Conservation (phyloP, 176 grass and related monocot species). For the Dendrocalamus sinicus region DNA sequence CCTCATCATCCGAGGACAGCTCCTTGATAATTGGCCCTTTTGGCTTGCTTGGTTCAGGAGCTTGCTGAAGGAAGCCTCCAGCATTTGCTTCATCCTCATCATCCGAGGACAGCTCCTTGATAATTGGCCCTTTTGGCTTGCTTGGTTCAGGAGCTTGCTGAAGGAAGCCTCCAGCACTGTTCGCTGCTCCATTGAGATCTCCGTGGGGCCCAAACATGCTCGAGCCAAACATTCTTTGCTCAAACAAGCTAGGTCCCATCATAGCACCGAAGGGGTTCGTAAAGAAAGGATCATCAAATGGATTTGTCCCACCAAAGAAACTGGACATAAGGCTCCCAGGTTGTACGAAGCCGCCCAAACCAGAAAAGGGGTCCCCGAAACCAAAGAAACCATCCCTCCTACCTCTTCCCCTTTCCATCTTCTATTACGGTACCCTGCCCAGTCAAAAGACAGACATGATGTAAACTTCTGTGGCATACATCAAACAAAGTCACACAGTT, state of each 20-base stretch:
- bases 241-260: constrained; percentile 58
- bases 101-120: constrained; percentile 72
- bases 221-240: constrained; percentile 45
- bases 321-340: constrained; percentile 53
- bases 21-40: constrained; percentile 71
- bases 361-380: constrained; percentile 54
- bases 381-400: constrained; percentile 59
- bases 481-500: background rate
- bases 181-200: constrained; percentile 34
- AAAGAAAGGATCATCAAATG: constrained; percentile 77
- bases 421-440: constrained; percentile 11
- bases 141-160: constrained; percentile 55
- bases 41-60: constrained; percentile 44
- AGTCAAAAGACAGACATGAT: background rate
- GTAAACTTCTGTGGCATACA: background rate
- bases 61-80: constrained; percentile 53
- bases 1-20: constrained; percentile 68
- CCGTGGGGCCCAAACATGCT: constrained; percentile 35
- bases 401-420: constrained; percentile 62
- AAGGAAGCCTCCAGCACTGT: constrained; percentile 42
- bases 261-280: constrained; percentile 57
- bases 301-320: constrained; percentile 64
- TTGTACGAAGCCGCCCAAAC: constrained; percentile 43
- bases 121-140: constrained; percentile 59
- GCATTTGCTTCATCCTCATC: constrained; percentile 47